Evolutionary conservation across 2,329 filamentous ascomycete species (phyloP).

Genomic region (Lachnellula suecica): DNA sequence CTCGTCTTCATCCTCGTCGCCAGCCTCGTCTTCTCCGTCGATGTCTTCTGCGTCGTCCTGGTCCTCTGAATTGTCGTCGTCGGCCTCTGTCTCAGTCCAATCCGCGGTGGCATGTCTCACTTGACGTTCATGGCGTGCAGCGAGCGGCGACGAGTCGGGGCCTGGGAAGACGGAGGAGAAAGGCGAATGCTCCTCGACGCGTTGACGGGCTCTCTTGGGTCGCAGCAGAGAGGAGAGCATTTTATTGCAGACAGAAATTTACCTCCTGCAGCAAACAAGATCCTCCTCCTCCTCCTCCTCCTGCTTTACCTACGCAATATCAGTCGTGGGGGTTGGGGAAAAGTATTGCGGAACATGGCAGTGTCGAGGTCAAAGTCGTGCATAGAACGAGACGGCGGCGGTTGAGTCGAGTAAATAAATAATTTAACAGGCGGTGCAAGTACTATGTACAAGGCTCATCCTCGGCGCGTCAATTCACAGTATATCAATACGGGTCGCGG

Average conservation of each 20-base stretch:
- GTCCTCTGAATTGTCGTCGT: constrained; percentile 31
- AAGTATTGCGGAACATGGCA: constrained; percentile 6
- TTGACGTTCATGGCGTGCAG: constrained; percentile 18
- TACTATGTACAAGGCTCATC: too few species aligned
- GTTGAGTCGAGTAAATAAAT: neutral
- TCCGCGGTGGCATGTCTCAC: constrained; percentile 54
- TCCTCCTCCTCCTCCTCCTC: constrained; percentile 5
- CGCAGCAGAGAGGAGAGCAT: constrained; percentile 39
- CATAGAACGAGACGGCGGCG: neutral
- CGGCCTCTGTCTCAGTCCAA: constrained; percentile 63
- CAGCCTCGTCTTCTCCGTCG: constrained; percentile 28
- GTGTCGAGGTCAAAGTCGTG: neutral
- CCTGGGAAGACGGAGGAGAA: constrained; percentile 33
- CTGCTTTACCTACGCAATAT: constrained; percentile 6
- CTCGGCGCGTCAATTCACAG: neutral
- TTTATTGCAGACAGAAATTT: neutral
- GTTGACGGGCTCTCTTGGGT: constrained; percentile 32
- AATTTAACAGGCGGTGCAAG: neutral
- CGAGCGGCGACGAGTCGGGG: constrained; percentile 25
- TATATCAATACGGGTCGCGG: neutral
- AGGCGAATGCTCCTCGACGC: constrained; percentile 28
- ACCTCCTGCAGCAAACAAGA: neutral
- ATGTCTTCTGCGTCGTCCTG: constrained; percentile 14
- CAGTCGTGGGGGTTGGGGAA: constrained; percentile 1
- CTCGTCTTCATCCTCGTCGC: constrained; percentile 37